Base-by-base conservation (phyloP, 805 yeast species). In the Ogataea thermomethanolica region DNA sequence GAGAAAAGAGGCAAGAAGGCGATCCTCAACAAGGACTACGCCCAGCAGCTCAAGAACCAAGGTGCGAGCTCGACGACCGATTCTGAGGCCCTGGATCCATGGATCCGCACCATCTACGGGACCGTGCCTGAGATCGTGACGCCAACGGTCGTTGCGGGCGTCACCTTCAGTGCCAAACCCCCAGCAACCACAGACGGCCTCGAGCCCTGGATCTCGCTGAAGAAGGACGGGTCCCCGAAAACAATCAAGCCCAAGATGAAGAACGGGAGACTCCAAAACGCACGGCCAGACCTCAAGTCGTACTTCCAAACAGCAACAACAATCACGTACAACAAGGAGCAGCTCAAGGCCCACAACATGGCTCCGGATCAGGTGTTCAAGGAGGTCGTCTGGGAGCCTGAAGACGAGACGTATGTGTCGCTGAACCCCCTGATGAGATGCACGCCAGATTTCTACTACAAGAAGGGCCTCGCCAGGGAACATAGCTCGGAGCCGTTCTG, bases 391-490 rank as follows among this genome's bases (percentile, higher is more conserved):
- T 72, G 58, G 52, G 56, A 74, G 15, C 80, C 76, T 5, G 95
- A 87, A 61, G 95, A 85, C 59, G 71, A 72, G n/a, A 78, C 85
- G 0, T 82, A 85, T 54, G 81, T 78, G 21, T 65, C 73, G 13
- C 67, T 88, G 58, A 84, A 81, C 55, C 96, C 96, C 0, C 60
- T 88, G 35, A 73, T 86, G 55, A 73, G 96, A 64, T 88, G 96
- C 65, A 84, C 89, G 4, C 96, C 96, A 2, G 82, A 82, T 39
- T 64, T 74, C 34, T 88, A 84, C 58, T 71, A 66, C 54, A 73
- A 70, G 50, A 82, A 80, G 56, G 91, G 90, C 7, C 44, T 68
- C 26, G 81, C 79, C 23, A 78, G 78, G 50, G 62, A 67, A 45
- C 58, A 63, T 12, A 53, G 66, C 1, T 75, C 88, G 28, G 93